Conservation (phyloP, 1,139 yeast species). For the Lodderomyces orthopsilosis region DNA sequence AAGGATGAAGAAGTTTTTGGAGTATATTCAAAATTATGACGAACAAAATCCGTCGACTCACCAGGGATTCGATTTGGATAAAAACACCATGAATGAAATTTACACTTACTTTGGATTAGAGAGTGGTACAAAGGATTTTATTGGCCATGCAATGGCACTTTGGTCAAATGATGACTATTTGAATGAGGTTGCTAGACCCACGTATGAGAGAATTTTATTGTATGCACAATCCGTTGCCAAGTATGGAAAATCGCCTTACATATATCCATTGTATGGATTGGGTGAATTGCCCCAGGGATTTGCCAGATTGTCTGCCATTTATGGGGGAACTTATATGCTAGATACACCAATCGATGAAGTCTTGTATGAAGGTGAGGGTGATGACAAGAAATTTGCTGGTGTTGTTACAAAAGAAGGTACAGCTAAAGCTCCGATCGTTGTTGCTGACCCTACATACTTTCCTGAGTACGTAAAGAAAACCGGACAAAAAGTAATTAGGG, state of each 20-base stretch:
- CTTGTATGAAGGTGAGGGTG: slow-evolving; percentile 49
- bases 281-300: slow-evolving; percentile 99
- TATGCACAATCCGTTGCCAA: slow-evolving; percentile 90
- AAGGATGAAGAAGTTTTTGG: slow-evolving; percentile 88
- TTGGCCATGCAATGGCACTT: slow-evolving; percentile 98
- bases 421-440: slow-evolving; percentile 89
- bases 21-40: slow-evolving; percentile 78
- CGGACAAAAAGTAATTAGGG: slow-evolving; percentile 87
- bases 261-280: slow-evolving; percentile 92
- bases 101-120: slow-evolving; percentile 89
- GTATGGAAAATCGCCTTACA: slow-evolving; percentile 94
- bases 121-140: slow-evolving; percentile 89
- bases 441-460: slow-evolving; percentile 98
- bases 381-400: slow-evolving; percentile 68
- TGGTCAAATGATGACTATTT: slow-evolving; percentile 93
- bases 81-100: slow-evolving; percentile 88
- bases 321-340: slow-evolving; percentile 98
- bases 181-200: slow-evolving; percentile 86
- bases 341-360: slow-evolving; percentile 94
- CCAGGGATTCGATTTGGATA: slow-evolving; percentile 81
- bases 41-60: slow-evolving; percentile 81
- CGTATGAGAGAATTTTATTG: slow-evolving; percentile 80
- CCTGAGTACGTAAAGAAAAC: slow-evolving; percentile 85
- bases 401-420: slow-evolving; percentile 88
- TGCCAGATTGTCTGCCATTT: slow-evolving; percentile 93